A percentile compares a stretch with the other conserved stretches of the same genome.
Evolutionary conservation across 2,329 filamentous ascomycete species (phyloP).

Genomic region (Anthostomella pinea): DNA sequence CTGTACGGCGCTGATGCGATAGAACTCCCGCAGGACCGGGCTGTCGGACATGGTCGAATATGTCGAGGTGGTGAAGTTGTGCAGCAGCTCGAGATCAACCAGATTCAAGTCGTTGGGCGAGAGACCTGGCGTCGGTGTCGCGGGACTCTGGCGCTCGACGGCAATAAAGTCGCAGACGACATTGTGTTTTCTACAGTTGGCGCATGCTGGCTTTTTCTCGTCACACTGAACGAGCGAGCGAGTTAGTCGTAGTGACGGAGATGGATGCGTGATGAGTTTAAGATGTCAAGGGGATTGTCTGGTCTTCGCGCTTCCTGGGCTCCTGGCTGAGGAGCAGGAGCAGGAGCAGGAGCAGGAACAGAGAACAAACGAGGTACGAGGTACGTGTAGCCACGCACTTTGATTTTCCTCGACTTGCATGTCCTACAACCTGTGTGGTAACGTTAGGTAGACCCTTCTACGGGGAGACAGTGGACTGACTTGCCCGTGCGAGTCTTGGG

Average conservation of each 20-base stretch:
- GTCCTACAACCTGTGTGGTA: slow-evolving; percentile 14
- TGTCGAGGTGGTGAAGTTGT: slow-evolving; percentile 39
- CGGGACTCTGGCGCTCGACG: not conserved
- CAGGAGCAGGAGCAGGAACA: too few relatives aligned
- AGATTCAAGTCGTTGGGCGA: slow-evolving; percentile 23
- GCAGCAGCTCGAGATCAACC: slow-evolving; percentile 39
- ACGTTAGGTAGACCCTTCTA: too few relatives aligned
- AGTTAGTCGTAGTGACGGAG: not conserved
- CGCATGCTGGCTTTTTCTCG: slow-evolving; percentile 14
- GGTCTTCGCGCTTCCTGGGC: too few relatives aligned
- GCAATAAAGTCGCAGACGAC: slow-evolving; percentile 15
- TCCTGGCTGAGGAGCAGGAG: too few relatives aligned
- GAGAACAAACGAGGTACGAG: too few relatives aligned
- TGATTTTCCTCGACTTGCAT: slow-evolving; percentile 19
- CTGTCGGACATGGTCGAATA: slow-evolving; percentile 35
- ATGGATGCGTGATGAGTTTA: too few relatives aligned
- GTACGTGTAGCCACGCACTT: slow-evolving; percentile 5
- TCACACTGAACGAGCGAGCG: slow-evolving; percentile 13
- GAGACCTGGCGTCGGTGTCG: not conserved
- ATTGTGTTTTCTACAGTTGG: slow-evolving; percentile 17
- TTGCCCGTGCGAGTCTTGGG: not conserved
- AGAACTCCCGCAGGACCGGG: slow-evolving; percentile 32
- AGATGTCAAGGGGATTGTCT: too few relatives aligned
- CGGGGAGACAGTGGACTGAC: too few relatives aligned
- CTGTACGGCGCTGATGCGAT: slow-evolving; percentile 35